These are phyloP conservation scores for Geotrichum restrictum DNA, from an alignment of 1,139 yeast species.

Conservation along the genomic window DNA sequence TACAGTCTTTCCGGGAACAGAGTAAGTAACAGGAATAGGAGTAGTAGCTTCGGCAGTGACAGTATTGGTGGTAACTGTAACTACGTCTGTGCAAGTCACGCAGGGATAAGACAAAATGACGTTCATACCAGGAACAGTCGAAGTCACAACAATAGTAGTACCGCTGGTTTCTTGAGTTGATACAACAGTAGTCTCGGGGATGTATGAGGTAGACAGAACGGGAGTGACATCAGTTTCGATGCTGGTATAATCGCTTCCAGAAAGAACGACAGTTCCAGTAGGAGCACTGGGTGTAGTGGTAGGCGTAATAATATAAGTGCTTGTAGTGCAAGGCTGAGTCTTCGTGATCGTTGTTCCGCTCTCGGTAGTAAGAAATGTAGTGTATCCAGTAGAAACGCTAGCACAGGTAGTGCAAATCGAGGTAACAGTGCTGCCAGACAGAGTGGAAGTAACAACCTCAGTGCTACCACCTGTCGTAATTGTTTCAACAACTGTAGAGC, in stretches of 20 bases:
- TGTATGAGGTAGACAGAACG: background rate
- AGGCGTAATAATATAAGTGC: background rate
- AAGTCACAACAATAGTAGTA: background rate
- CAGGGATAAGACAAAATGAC: background rate
- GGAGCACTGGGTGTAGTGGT: constrained; percentile 1
- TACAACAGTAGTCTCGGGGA: background rate
- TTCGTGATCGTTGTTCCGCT: background rate
- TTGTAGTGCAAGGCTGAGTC: constrained; percentile 1
- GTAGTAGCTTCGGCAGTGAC: constrained; percentile 1
- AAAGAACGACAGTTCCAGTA: background rate
- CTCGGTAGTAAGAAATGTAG: background rate
- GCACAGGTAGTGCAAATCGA: background rate
- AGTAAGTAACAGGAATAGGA: background rate
- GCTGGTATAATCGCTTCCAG: background rate
- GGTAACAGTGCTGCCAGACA: background rate
- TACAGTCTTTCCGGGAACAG: background rate
- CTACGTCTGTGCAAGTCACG: background rate
- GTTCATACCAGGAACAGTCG: background rate
- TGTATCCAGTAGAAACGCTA: background rate
- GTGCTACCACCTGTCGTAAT: background rate
- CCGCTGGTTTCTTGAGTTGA: background rate
- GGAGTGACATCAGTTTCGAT: background rate
- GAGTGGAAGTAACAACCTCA: background rate
- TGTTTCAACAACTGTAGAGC: background rate
- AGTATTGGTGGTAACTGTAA: background rate